These are phyloP conservation scores for Claviceps pazoutovae DNA, from an alignment of 2,329 filamentous ascomycete species.

Conservation along the genomic window DNA sequence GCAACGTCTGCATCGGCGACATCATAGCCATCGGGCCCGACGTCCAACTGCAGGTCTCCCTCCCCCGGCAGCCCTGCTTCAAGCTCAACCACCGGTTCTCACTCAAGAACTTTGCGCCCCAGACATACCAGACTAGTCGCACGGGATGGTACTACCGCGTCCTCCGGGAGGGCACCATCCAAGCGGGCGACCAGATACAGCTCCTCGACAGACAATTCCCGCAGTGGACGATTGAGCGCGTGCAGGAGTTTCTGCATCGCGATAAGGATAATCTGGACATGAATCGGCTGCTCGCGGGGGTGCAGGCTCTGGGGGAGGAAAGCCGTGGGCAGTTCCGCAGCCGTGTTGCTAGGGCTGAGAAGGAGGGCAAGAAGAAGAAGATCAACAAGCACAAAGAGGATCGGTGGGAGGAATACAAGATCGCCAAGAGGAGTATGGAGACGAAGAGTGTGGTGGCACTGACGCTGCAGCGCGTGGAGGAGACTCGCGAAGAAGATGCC, in stretches of 20 bases:
- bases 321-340: constrained; percentile 32
- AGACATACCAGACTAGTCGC: constrained; percentile 40
- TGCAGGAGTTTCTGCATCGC: constrained; percentile 49
- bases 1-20: constrained; percentile 52
- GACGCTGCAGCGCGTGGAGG: constrained; percentile 28
- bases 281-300: constrained; percentile 36
- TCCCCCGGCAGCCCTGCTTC: constrained; percentile 52
- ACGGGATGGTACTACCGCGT: constrained; percentile 57
- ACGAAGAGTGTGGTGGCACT: constrained; percentile 38
- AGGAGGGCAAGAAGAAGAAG: constrained; percentile 10
- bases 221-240: constrained; percentile 46
- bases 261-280: constrained; percentile 35
- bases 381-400: constrained; percentile 11
- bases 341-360: constrained; percentile 34
- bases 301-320: constrained; percentile 37
- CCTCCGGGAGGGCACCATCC: constrained; percentile 37
- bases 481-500: constrained; percentile 19
- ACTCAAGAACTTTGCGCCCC: constrained; percentile 45
- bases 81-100: constrained; percentile 53
- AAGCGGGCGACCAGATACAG: constrained; percentile 40
- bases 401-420: constrained; percentile 30
- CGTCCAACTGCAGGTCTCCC: constrained; percentile 42
- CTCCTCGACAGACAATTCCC: constrained; percentile 42
- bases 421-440: constrained; percentile 36
- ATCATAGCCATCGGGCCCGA: constrained; percentile 36